These are phyloP conservation scores for Pichia pseudocactophila DNA, from an alignment of 805 yeast species.

Conservation along the genomic window DNA sequence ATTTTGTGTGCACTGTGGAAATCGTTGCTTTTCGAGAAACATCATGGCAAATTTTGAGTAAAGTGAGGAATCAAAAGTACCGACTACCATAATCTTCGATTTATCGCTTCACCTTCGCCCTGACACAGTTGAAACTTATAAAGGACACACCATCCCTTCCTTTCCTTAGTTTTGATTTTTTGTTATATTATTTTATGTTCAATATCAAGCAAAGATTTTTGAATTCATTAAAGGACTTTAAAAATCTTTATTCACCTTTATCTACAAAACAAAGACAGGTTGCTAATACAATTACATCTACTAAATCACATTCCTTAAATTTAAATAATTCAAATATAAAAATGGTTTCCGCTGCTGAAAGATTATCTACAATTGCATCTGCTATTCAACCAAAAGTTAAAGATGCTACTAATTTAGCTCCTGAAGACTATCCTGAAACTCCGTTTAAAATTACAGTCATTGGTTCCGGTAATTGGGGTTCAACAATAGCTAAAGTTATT, in stretches of 20 bases:
- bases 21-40: no score
- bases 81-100: no score
- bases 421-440: slow-evolving; percentile 19
- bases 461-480: slow-evolving; percentile 98
- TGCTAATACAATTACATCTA: background rate
- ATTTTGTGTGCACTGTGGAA: no score
- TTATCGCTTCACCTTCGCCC: no score
- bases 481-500: slow-evolving; percentile 90
- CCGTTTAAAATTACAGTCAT: slow-evolving; percentile 60
- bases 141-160: no score
- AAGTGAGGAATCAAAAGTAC: no score
- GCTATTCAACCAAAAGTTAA: slow-evolving; percentile 17
- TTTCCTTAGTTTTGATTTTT: background rate
- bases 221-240: background rate
- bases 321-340: background rate
- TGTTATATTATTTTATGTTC: background rate
- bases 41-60: no score
- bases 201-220: background rate
- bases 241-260: background rate
- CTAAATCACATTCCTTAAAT: background rate
- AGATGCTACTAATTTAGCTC: slow-evolving; percentile 10
- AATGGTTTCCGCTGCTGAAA: slow-evolving; percentile 20
- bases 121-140: no score
- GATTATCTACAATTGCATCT: slow-evolving; percentile 17
- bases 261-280: background rate